A percentile compares a stretch with the other conserved stretches of the same genome.
Evolutionary conservation across 1,139 yeast species (phyloP).

Genomic region (Scheffersomyces insectosa): DNA sequence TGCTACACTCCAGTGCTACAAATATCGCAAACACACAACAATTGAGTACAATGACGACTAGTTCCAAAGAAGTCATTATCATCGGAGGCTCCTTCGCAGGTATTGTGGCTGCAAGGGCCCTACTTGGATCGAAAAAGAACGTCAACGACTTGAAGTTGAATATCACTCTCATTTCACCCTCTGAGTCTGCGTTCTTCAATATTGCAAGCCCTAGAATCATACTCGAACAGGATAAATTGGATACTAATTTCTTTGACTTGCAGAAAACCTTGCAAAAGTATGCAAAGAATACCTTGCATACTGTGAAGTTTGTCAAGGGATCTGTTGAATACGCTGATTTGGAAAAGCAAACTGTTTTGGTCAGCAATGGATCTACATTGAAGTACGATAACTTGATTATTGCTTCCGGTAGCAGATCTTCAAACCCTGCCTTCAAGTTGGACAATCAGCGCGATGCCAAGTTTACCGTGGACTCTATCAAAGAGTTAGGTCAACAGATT

Average conservation of each 20-base stretch:
- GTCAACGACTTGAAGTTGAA: constrained; percentile 5
- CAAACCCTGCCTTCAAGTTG: constrained; percentile 27
- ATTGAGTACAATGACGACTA: background rate
- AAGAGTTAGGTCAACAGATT: constrained; percentile 15
- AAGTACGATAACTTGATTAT: constrained; percentile 32
- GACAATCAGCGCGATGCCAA: constrained; percentile 12
- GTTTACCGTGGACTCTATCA: constrained; percentile 14
- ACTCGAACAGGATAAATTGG: constrained; percentile 22
- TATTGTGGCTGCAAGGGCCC: constrained; percentile 23
- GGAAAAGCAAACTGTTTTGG: constrained; percentile 13
- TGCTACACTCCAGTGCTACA: too few species aligned
- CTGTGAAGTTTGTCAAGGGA: constrained; percentile 19
- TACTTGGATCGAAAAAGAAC: constrained; percentile 6
- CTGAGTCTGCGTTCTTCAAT: constrained; percentile 19
- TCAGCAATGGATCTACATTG: constrained; percentile 4
- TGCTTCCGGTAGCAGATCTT: constrained; percentile 32
- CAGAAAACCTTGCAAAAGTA: constrained; percentile 15
- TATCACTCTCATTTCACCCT: constrained; percentile 17
- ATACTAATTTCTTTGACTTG: constrained; percentile 20
- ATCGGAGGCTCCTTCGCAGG: constrained; percentile 41
- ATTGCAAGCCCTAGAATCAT: constrained; percentile 35
- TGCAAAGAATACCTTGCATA: constrained; percentile 13
- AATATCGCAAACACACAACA: too few species aligned
- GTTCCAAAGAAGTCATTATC: constrained; percentile 21
- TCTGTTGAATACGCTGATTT: constrained; percentile 24